Evolutionary conservation across 169 alveolate genomes (phyloP).

Genomic region (Plasmodium chabaudi): DNA sequence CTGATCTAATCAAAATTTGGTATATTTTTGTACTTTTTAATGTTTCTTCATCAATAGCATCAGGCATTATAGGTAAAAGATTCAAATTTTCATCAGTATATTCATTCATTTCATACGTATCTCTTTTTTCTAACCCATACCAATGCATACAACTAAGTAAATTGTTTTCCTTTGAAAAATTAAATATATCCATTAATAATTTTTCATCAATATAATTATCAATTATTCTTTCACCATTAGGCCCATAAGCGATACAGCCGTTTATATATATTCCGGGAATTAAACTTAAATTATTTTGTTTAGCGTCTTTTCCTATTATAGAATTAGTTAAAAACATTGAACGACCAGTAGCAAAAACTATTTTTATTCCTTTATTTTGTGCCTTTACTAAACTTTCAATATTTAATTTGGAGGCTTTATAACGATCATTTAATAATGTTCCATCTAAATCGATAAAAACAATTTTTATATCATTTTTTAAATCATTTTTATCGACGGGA

Average conservation of each 20-base stretch:
- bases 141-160: too few relatives aligned
- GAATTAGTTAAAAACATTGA: slow-evolving; percentile 17
- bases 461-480: slow-evolving; percentile 45
- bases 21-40: slow-evolving; percentile 54
- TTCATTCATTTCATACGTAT: too few relatives aligned
- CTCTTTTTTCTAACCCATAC: too few relatives aligned
- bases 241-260: slow-evolving; percentile 78
- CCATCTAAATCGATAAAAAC: slow-evolving; percentile 67
- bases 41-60: slow-evolving; percentile 9
- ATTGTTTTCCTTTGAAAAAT: slow-evolving; percentile 35
- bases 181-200: background rate
- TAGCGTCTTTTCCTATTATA: slow-evolving; percentile 19
- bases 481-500: background rate
- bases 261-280: slow-evolving; percentile 80
- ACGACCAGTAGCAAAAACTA: slow-evolving; percentile 47
- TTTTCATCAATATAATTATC: slow-evolving; percentile 38
- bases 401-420: slow-evolving; percentile 22
- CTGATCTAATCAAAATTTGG: slow-evolving; percentile 67
- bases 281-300: background rate
- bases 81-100: too few relatives aligned
- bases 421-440: slow-evolving; percentile 26
- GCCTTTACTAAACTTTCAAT: slow-evolving; percentile 49
- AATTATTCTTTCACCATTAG: slow-evolving; percentile 53
- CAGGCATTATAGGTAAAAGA: too few relatives aligned
- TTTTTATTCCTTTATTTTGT: slow-evolving; percentile 32